These are phyloP conservation scores for Aspergillus calidoustus DNA, from an alignment of 2,329 filamentous ascomycete genomes.

Conservation along the genomic window DNA sequence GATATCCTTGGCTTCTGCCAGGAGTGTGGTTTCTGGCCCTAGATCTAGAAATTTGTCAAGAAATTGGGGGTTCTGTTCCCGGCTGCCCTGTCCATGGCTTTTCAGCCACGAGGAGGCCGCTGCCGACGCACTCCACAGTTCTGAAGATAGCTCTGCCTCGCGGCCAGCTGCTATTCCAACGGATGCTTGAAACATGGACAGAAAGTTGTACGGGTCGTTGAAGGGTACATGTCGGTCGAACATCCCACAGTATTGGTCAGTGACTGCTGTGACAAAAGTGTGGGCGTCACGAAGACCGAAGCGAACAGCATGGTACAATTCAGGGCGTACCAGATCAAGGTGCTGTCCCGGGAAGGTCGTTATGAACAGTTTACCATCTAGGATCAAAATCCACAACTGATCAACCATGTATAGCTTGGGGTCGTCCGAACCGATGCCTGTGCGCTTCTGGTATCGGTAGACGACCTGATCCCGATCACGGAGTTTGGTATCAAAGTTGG, in stretches of 20 bases:
- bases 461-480: too few species aligned
- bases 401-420: neutral
- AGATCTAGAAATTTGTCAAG: neutral
- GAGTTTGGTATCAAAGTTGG: too few species aligned
- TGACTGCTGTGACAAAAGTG: neutral
- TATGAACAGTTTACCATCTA: neutral
- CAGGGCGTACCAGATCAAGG: too few species aligned
- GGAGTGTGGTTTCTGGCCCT: neutral
- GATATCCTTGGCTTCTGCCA: slow-evolving; percentile 1
- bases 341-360: neutral
- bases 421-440: too few species aligned
- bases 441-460: too few species aligned
- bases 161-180: neutral
- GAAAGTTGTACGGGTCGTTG: neutral
- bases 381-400: neutral
- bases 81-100: neutral
- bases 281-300: too few species aligned
- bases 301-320: neutral
- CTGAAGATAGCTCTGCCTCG: neutral
- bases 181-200: neutral
- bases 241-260: neutral
- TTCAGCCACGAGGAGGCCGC: neutral
- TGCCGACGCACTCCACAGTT: neutral
- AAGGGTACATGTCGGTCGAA: neutral
- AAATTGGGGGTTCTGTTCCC: neutral